Percentiles rank a stretch among this genome's conserved stretches.
These are phyloP conservation scores for Xerocomus subilludens DNA, from an alignment of 1,284 basidiomycete genomes.

Conservation along the genomic window DNA sequence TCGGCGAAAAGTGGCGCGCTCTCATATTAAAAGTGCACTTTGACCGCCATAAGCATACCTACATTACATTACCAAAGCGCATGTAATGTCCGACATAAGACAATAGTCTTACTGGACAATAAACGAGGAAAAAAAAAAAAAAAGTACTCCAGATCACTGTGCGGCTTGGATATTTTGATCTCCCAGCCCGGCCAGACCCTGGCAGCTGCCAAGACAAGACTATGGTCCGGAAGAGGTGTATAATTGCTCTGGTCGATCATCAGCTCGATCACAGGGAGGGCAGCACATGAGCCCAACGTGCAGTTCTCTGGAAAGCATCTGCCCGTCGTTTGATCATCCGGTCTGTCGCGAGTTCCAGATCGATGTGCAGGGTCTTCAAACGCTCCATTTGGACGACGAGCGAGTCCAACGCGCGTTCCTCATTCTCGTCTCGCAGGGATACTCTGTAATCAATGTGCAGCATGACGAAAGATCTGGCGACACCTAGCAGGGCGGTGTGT, in stretches of 20 bases:
- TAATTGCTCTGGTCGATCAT: too few species aligned
- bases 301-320: slow-evolving; percentile 4
- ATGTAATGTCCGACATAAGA: too few species aligned
- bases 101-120: too few species aligned
- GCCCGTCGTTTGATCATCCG: neutral
- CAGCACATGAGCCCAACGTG: neutral
- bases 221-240: neutral
- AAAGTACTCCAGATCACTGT: too few species aligned
- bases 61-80: too few species aligned
- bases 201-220: neutral
- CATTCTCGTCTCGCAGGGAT: neutral
- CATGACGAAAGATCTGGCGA: slow-evolving; percentile 7
- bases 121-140: too few species aligned
- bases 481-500: neutral
- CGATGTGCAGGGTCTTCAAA: neutral
- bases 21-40: too few species aligned
- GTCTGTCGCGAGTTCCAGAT: slow-evolving; percentile 2
- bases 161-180: neutral
- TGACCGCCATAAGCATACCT: too few species aligned
- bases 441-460: neutral
- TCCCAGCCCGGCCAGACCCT: neutral
- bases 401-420: neutral
- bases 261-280: neutral
- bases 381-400: slow-evolving; percentile 6
- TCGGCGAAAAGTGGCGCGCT: too few species aligned